A percentile compares a stretch with the other conserved stretches of the same genome.
phyloP scores from a whole-genome alignment of 2,329 filamentous ascomycete species.

The Cladorrhinum sp. region DNA sequence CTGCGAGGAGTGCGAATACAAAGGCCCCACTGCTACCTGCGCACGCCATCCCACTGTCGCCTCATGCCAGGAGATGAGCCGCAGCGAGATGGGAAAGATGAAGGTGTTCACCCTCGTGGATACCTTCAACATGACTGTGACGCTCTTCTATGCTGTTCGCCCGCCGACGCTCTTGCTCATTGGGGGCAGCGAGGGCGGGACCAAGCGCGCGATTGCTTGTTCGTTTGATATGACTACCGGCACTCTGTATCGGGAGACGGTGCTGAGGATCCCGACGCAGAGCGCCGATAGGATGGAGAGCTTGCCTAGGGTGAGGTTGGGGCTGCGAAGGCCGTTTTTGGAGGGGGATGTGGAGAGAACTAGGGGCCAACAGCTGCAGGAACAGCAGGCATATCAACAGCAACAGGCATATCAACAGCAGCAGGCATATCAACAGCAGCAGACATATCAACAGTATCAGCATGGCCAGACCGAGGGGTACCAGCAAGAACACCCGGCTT shows the following conservation, averaged over 20 bases:
- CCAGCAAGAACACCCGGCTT: no score
- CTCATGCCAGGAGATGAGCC: background rate
- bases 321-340: conserved; percentile 18
- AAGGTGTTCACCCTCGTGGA: conserved; percentile 38
- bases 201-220: conserved; percentile 44
- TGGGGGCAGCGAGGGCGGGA: conserved; percentile 44
- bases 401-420: no score
- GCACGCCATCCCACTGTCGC: background rate
- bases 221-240: conserved; percentile 42
- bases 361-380: no score
- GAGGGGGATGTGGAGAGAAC: conserved; percentile 1
- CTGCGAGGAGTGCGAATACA: background rate
- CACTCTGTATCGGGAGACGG: conserved; percentile 43
- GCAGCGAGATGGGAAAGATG: conserved; percentile 12
- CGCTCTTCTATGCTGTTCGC: conserved; percentile 34
- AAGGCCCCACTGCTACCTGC: background rate
- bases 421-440: no score
- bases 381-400: no score
- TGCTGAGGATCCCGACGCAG: conserved; percentile 40
- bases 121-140: conserved; percentile 36
- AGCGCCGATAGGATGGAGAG: conserved; percentile 37
- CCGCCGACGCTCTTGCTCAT: conserved; percentile 41
- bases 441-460: no score
- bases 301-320: conserved; percentile 32
- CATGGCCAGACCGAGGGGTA: no score